Base-by-base conservation (phyloP, 257 asterid genomes). In the Solanum corneliomulleri region DNA sequence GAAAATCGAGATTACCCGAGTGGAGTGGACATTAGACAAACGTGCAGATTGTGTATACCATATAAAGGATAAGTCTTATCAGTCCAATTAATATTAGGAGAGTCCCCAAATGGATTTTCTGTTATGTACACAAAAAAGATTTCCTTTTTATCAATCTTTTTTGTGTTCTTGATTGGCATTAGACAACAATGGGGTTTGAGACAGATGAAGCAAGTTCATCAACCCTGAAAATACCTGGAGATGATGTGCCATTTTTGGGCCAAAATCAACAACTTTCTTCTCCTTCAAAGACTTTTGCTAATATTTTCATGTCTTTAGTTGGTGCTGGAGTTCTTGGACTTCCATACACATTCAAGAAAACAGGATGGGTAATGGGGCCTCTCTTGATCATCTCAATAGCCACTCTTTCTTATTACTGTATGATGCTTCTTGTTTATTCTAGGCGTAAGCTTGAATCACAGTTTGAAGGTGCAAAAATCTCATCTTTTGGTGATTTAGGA, bases 241-340 rank as follows among this genome's bases (percentile, higher is more conserved):
- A 93, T 83, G 91, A 95, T 86, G 92, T 96, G 6, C 98, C 98
- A 15, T 89, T 96, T 6, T 60, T 96, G 86, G 82, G 62, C 87
- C 35, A 41, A n/a, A 37, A 31, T 37, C 29, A 42, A n/a, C 23
- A 76, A 14, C 75, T 70, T 10, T 88, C 89, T 14, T 88, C 89
- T 7, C 25, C 75, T 29, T 29, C 2, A 83, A 88, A 88, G 80
- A 88, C 86, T 20, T 84, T 33, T 74, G 89, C 89, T 21, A 88
- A 88, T 78, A 66, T 85, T 37, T 88, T 88, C 86, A 88, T 88
- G 60, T 74, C 86, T 0, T 44, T 88, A 10, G 90, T 88, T 52
- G 88, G 90, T 5, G 86, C 90, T 8, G 88, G 90, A 5, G 83
- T 88, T 18, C 90, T 88, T 66, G 90, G 86, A 7, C 82, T 88